Percentiles rank a stretch among this genome's conserved stretches.
phyloP scores from a whole-genome alignment of 1,139 yeast species.

The Nakaseomyces kungkrabaensis region DNA sequence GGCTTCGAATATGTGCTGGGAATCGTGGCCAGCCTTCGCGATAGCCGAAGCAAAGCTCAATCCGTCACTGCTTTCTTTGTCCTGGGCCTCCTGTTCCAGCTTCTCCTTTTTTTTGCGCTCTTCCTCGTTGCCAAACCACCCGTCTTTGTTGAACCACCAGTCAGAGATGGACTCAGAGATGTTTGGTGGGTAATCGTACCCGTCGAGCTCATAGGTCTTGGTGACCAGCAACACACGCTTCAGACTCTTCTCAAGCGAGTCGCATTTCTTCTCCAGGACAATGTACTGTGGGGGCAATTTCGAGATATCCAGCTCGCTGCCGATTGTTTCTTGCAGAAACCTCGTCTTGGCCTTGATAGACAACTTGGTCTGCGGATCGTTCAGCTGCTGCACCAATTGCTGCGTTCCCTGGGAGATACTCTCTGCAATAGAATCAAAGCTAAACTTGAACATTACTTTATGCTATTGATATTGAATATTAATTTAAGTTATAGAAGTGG shows the following conservation, averaged over 20 bases:
- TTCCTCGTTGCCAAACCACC: conserved; percentile 12
- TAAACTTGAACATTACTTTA: conserved; percentile 1
- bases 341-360: conserved; percentile 25
- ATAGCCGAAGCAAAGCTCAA: conserved; percentile 38
- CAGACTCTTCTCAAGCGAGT: conserved; percentile 48
- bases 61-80: conserved; percentile 5
- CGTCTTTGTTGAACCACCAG: conserved; percentile 37
- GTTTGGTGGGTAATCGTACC: conserved; percentile 70
- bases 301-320: conserved; percentile 57
- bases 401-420: conserved; percentile 1
- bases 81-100: no score
- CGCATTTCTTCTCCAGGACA: conserved; percentile 56
- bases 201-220: conserved; percentile 48
- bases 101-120: background rate
- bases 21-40: conserved; percentile 36
- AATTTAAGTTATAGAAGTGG: no score
- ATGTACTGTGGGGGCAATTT: conserved; percentile 68
- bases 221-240: conserved; percentile 51
- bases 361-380: conserved; percentile 25
- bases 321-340: conserved; percentile 55
- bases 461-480: no score
- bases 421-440: background rate
- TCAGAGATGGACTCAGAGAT: conserved; percentile 48
- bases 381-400: conserved; percentile 7
- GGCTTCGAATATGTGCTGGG: conserved; percentile 25